A percentile compares a stretch with the other conserved stretches of the same genome.
These are phyloP conservation scores for Aspergillus steynii DNA, from an alignment of 495 filamentous ascomycete species.

Conservation along the genomic window DNA sequence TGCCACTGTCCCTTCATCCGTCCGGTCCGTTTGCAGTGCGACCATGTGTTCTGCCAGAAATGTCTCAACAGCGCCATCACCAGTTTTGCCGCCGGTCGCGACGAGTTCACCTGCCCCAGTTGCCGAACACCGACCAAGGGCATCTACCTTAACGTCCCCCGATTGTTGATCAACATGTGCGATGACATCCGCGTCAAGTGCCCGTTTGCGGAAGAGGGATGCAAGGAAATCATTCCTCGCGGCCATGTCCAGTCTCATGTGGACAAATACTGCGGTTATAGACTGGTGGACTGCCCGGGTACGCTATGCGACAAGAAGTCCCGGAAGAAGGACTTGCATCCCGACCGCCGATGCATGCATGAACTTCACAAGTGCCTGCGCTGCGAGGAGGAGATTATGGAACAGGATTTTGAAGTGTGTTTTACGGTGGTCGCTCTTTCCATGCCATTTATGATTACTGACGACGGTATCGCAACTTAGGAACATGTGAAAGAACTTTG, in stretches of 20 bases:
- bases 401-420: slow-evolving; percentile 58
- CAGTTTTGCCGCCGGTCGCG: slow-evolving; percentile 36
- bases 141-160: slow-evolving; percentile 46
- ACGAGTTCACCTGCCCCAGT: slow-evolving; percentile 47
- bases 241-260: slow-evolving; percentile 73
- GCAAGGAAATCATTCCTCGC: slow-evolving; percentile 59
- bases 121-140: slow-evolving; percentile 43
- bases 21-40: slow-evolving; percentile 72
- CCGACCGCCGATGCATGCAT: slow-evolving; percentile 56
- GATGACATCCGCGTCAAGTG: slow-evolving; percentile 76
- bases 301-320: slow-evolving; percentile 50
- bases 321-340: slow-evolving; percentile 44
- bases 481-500: slow-evolving; percentile 53
- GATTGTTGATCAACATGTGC: slow-evolving; percentile 64
- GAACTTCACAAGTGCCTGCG: slow-evolving; percentile 50
- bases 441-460: slow-evolving; percentile 5
- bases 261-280: slow-evolving; percentile 70
- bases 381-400: slow-evolving; percentile 56
- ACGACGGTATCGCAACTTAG: slow-evolving; percentile 20
- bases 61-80: slow-evolving; percentile 66
- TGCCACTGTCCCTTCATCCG: slow-evolving; percentile 74
- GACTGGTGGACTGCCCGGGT: slow-evolving; percentile 62
- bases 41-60: slow-evolving; percentile 72
- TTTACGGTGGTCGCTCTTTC: neutral
- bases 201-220: slow-evolving; percentile 63